phyloP scores from a whole-genome alignment of 805 yeast genomes.

The Spathaspora sp. region DNA sequence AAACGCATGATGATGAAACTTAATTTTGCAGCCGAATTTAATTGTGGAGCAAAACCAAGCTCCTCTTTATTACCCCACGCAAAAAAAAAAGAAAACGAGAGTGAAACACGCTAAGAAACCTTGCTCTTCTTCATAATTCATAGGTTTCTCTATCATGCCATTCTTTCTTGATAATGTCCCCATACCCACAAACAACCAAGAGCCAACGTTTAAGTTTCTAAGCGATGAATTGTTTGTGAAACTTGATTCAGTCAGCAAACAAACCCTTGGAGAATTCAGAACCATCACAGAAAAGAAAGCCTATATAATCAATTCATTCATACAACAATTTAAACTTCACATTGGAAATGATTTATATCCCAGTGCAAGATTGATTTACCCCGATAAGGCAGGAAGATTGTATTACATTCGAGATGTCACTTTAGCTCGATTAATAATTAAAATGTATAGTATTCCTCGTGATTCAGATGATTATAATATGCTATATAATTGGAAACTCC shows the following conservation, averaged over 20 bases:
- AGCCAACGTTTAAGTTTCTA: slow-evolving; percentile 39
- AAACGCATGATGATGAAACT: too few species aligned
- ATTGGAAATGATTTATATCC: slow-evolving; percentile 57
- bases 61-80: too few species aligned
- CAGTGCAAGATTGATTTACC: slow-evolving; percentile 56
- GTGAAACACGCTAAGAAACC: too few species aligned
- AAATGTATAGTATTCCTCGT: slow-evolving; percentile 55
- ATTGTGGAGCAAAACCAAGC: too few species aligned
- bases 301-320: slow-evolving; percentile 25
- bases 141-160: slow-evolving; percentile 1
- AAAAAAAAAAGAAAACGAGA: too few species aligned
- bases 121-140: not conserved
- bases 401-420: slow-evolving; percentile 64
- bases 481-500: slow-evolving; percentile 34
- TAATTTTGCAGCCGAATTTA: too few species aligned
- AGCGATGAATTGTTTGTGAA: slow-evolving; percentile 41
- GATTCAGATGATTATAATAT: slow-evolving; percentile 55
- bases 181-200: slow-evolving; percentile 32
- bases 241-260: slow-evolving; percentile 28
- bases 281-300: slow-evolving; percentile 21
- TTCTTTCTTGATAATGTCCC: slow-evolving; percentile 13
- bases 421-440: slow-evolving; percentile 45
- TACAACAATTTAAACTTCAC: slow-evolving; percentile 30
- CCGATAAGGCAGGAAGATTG: slow-evolving; percentile 58
- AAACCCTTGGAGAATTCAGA: slow-evolving; percentile 19